Evolutionary conservation across 2,329 filamentous ascomycete species (phyloP).

Genomic region (Raffaelea arxii): DNA sequence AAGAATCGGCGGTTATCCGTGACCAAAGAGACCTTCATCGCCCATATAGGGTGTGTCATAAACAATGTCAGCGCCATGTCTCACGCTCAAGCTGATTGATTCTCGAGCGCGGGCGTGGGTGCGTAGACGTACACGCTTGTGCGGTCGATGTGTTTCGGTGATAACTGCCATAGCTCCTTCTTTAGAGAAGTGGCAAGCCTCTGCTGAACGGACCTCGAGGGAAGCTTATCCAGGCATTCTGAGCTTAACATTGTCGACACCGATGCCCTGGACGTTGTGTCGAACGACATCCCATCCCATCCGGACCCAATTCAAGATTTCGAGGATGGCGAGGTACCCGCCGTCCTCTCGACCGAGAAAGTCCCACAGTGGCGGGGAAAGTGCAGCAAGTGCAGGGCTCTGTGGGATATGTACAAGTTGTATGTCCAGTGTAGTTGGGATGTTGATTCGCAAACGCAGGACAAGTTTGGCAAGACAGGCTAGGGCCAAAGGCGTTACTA

Average conservation of each 20-base stretch:
- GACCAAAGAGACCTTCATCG: neutral
- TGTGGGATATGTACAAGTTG: too few species aligned
- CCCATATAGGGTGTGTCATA: neutral
- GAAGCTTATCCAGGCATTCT: neutral
- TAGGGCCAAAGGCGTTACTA: too few species aligned
- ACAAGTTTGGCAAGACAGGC: too few species aligned
- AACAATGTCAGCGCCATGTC: neutral
- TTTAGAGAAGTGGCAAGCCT: neutral
- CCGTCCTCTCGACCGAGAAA: too few species aligned
- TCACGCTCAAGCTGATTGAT: neutral
- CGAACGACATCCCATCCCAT: neutral
- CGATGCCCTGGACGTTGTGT: neutral
- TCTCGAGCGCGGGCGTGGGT: neutral
- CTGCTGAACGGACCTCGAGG: neutral
- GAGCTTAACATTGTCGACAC: neutral
- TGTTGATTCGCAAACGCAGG: too few species aligned
- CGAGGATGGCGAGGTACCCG: too few species aligned
- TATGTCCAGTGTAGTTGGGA: too few species aligned
- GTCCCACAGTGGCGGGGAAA: too few species aligned
- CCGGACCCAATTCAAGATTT: too few species aligned
- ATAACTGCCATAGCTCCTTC: neutral
- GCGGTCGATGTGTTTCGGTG: neutral
- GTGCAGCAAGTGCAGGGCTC: too few species aligned
- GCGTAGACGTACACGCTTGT: neutral
- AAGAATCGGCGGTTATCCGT: too few species aligned